Base-by-base conservation (phyloP, 1,139 yeast species). In the Barnettozyma hawaiiensis region DNA sequence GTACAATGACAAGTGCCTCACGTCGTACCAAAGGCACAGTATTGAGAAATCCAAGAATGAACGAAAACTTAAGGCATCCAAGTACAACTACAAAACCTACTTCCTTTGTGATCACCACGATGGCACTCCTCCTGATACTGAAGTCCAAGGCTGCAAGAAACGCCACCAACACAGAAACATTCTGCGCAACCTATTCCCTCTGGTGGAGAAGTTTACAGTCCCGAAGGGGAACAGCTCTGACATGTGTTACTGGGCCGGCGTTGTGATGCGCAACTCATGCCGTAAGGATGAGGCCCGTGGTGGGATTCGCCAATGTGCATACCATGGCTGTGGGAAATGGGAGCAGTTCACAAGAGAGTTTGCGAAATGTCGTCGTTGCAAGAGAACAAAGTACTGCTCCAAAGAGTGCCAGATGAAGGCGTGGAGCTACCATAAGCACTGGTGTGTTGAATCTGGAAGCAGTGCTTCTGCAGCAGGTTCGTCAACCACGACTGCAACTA, bases 211-310 rank as follows among this genome's bases (percentile, higher is more conserved):
- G 59, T 90, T 86, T 62, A 92, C 97, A 0, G 81, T 85, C 43
- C 77, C 79, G 49, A 70, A 78, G 20, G 75, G 76, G 29, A 73
- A 73, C 56, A 66, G 77, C 3, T 76, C 82, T 36, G 97, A 89
- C 54, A 79, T 89, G 71, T 84, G 85, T 54, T 89, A 90, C 64
- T 92, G 98, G 98, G 87, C 97, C 4, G 95, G 96, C 4, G 96
- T 90, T 14, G 87, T 90, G 38, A 92, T 92, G 92, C 74, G 97
- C 47, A 92, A 92, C 62, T 86, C 96, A 1, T 90, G 96, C 61
- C 75, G 97, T 46, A 80, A 92, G 58, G 94, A 90, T 61, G 97
- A 90, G 59, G 63, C 72, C 35, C 71, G 81, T 45, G 95, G 95
- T 22, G 97, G 97, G 3, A 85, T 92, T 28, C 75, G 97, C 40